These are phyloP conservation scores for Phytophthora capsici DNA, from an alignment of 352 stramenopile species.

Conservation along the genomic window DNA sequence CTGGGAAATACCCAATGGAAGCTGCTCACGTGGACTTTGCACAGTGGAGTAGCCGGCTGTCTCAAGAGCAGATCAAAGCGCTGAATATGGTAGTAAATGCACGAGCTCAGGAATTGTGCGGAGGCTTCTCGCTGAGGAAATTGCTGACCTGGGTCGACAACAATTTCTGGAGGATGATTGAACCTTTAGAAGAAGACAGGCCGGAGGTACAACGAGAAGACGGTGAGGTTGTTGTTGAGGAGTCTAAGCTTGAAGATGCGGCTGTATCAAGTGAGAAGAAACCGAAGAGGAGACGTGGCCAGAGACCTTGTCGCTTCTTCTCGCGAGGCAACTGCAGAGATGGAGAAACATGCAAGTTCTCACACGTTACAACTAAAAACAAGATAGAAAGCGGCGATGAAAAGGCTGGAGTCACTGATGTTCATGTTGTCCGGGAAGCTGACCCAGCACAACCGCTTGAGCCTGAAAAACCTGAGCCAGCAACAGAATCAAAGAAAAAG, in stretches of 20 bases:
- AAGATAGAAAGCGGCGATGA: conserved; percentile 7
- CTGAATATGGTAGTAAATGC: conserved; percentile 46
- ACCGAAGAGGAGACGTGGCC: conserved; percentile 24
- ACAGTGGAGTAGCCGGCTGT: conserved; percentile 59
- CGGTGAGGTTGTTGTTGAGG: neutral
- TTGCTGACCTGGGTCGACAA: conserved; percentile 89
- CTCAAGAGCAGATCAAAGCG: conserved; percentile 34
- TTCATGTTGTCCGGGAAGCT: conserved; percentile 22
- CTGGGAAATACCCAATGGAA: conserved; percentile 55
- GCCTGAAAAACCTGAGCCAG: neutral
- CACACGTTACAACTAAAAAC: conserved; percentile 39
- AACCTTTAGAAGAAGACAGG: conserved; percentile 23
- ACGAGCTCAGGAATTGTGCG: conserved; percentile 48
- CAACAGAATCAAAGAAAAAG: conserved; percentile 24
- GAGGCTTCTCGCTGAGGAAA: conserved; percentile 64
- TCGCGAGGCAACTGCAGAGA: conserved; percentile 61
- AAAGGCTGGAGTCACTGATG: neutral
- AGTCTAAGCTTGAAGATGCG: neutral
- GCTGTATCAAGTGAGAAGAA: conserved; percentile 20
- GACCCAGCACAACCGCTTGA: conserved; percentile 17
- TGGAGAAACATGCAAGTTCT: conserved; percentile 59
- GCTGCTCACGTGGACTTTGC: conserved; percentile 56
- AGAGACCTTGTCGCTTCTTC: conserved; percentile 57
- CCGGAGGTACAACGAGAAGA: conserved; percentile 1
- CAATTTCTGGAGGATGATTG: conserved; percentile 61